These are phyloP conservation scores for Groenewaldozyma sp. DNA, from an alignment of 1,139 yeast species.

Conservation along the genomic window DNA sequence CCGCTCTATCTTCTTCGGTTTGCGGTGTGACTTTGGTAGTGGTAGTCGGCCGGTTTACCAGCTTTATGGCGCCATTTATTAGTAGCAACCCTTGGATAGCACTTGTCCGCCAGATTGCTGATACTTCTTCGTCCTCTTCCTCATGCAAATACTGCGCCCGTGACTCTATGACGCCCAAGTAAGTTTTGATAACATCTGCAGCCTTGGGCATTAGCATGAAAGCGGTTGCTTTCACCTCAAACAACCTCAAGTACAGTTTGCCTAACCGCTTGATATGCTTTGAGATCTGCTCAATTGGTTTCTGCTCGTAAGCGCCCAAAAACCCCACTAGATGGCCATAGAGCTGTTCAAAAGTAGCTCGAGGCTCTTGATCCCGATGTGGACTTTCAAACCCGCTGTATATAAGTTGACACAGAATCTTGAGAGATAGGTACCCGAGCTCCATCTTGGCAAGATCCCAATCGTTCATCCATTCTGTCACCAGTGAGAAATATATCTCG, in stretches of 20 bases:
- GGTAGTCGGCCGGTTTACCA: conserved; percentile 59
- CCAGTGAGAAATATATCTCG: conserved; percentile 49
- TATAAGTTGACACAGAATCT: conserved; percentile 61
- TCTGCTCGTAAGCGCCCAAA: conserved; percentile 44
- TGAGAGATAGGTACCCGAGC: conserved; percentile 67
- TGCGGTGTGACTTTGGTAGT: conserved; percentile 47
- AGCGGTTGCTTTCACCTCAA: conserved; percentile 54
- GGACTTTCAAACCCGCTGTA: conserved; percentile 72
- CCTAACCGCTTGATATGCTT: conserved; percentile 68
- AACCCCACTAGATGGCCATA: conserved; percentile 54
- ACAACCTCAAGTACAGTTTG: conserved; percentile 56
- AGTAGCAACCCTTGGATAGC: conserved; percentile 64
- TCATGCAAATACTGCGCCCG: conserved; percentile 41
- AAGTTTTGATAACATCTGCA: conserved; percentile 47
- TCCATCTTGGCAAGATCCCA: conserved; percentile 40
- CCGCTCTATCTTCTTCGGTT: conserved; percentile 47
- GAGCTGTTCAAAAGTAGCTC: conserved; percentile 49
- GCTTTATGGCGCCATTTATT: conserved; percentile 54
- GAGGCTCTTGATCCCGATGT: conserved; percentile 48
- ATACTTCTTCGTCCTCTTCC: conserved; percentile 41
- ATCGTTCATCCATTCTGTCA: conserved; percentile 48
- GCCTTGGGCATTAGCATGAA: conserved; percentile 64
- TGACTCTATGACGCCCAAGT: conserved; percentile 49
- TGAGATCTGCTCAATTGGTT: conserved; percentile 50
- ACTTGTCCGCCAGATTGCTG: conserved; percentile 64